phyloP scores from a whole-genome alignment of 768 basidiomycete species.

The Suillus paluster region DNA sequence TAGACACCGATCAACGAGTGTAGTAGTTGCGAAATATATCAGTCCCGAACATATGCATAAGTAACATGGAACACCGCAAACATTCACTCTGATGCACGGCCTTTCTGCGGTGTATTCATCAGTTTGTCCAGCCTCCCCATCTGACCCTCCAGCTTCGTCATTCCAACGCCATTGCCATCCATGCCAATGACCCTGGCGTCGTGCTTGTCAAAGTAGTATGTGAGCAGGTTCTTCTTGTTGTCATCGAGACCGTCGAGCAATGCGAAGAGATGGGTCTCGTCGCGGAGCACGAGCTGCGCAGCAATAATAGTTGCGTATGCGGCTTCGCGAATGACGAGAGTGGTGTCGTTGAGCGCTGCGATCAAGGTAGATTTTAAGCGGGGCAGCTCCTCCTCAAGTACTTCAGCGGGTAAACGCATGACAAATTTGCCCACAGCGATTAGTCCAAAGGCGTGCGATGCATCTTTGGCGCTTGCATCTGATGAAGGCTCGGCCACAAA shows the following conservation, averaged over 20 bases:
- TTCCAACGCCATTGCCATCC: conserved; percentile 46
- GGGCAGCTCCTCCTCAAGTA: conserved; percentile 87
- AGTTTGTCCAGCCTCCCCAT: conserved; percentile 80
- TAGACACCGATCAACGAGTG: background rate
- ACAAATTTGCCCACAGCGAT: conserved; percentile 85
- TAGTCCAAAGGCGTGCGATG: conserved; percentile 81
- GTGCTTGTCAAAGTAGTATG: conserved; percentile 90
- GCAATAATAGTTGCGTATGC: conserved; percentile 84
- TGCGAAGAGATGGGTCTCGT: conserved; percentile 82
- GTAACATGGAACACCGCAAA: background rate
- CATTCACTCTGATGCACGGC: conserved; percentile 18
- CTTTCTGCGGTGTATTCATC: conserved; percentile 70
- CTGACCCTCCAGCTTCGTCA: conserved; percentile 78
- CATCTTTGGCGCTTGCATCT: conserved; percentile 58
- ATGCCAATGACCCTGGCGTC: conserved; percentile 60
- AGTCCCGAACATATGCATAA: background rate
- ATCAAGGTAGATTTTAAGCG: conserved; percentile 74
- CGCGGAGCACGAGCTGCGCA: conserved; percentile 79
- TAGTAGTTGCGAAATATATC: background rate
- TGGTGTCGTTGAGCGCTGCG: conserved; percentile 70
- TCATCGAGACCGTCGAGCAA: conserved; percentile 84
- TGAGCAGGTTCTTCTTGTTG: conserved; percentile 88
- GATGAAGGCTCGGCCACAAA: conserved; percentile 62
- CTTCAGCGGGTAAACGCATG: conserved; percentile 77
- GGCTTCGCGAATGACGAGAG: conserved; percentile 82